phyloP scores from a whole-genome alignment of 1,139 yeast species.

The Debaryomyces psychrophilus region DNA sequence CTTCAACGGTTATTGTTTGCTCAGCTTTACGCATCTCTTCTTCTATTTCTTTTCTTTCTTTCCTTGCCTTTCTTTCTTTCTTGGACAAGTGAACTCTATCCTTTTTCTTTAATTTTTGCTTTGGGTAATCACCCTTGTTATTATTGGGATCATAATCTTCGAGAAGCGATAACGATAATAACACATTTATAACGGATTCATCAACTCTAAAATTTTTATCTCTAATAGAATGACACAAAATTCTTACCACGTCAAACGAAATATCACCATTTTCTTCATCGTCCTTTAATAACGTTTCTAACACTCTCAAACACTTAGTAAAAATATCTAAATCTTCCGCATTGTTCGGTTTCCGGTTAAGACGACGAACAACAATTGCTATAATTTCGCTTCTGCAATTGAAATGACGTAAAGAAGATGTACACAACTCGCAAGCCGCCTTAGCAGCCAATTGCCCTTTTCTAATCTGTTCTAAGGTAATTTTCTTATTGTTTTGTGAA shows the following conservation, averaged over 20 bases:
- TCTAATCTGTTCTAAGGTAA: conserved; percentile 39
- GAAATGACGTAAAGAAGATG: conserved; percentile 72
- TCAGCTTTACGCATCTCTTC: conserved; percentile 89
- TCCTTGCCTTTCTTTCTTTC: conserved; percentile 82
- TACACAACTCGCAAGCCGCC: conserved; percentile 76
- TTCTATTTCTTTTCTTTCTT: conserved; percentile 84
- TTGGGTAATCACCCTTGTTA: conserved; percentile 42
- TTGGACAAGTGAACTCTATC: conserved; percentile 88
- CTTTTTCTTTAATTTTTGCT: conserved; percentile 68
- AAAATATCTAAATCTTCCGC: conserved; percentile 53
- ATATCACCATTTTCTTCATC: conserved; percentile 83
- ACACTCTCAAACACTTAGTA: conserved; percentile 60
- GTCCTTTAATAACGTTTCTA: conserved; percentile 65
- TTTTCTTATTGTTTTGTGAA: conserved; percentile 43
- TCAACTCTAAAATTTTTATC: conserved; percentile 80
- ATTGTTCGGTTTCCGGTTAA: conserved; percentile 57
- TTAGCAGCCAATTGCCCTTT: conserved; percentile 65
- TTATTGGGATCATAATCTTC: conserved; percentile 77
- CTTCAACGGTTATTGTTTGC: conserved; percentile 81
- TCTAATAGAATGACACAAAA: conserved; percentile 69
- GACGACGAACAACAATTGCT: conserved; percentile 64
- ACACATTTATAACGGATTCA: conserved; percentile 75
- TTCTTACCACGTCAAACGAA: conserved; percentile 70
- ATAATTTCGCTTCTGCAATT: conserved; percentile 77
- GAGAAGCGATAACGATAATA: conserved; percentile 72